Evolutionary conservation across 2,329 filamentous ascomycete genomes (phyloP).

Genomic region (Diplodia seriata): DNA sequence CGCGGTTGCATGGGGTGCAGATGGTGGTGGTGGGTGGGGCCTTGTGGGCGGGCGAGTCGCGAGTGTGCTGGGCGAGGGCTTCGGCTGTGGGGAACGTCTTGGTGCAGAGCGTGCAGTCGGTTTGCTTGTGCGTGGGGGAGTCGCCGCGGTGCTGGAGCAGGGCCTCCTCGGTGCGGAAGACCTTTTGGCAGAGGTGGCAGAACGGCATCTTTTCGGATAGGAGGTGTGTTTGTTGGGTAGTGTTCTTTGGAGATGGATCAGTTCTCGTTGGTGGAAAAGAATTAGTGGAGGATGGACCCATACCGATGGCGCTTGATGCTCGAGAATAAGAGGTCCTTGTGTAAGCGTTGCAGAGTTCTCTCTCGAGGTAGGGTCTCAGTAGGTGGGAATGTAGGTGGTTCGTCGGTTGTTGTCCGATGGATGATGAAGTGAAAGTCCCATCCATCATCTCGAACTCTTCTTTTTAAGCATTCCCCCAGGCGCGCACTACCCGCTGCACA

Average conservation of each 20-base stretch:
- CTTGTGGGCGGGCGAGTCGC: constrained; percentile 6
- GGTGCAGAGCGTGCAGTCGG: background rate
- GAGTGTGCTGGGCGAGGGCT: background rate
- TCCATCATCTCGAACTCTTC: background rate
- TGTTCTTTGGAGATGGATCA: too few species aligned
- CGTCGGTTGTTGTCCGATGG: background rate
- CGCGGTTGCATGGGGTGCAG: background rate
- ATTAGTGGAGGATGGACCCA: background rate
- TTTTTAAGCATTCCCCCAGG: background rate
- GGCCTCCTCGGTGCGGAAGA: background rate
- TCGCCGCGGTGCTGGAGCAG: background rate
- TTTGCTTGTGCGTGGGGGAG: background rate
- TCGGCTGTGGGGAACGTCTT: background rate
- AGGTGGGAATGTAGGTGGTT: background rate
- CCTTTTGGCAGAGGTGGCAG: constrained; percentile 3
- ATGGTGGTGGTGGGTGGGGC: background rate
- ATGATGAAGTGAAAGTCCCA: background rate
- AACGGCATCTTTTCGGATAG: too few species aligned
- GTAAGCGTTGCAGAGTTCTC: background rate
- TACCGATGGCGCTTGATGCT: background rate
- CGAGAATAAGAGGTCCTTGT: background rate
- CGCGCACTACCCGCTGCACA: background rate
- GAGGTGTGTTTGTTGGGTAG: too few species aligned
- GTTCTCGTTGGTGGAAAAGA: background rate
- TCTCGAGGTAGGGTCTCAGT: background rate